Evolutionary conservation across 257 asterid species (phyloP).

Genomic region (Ehretia macrophylla): DNA sequence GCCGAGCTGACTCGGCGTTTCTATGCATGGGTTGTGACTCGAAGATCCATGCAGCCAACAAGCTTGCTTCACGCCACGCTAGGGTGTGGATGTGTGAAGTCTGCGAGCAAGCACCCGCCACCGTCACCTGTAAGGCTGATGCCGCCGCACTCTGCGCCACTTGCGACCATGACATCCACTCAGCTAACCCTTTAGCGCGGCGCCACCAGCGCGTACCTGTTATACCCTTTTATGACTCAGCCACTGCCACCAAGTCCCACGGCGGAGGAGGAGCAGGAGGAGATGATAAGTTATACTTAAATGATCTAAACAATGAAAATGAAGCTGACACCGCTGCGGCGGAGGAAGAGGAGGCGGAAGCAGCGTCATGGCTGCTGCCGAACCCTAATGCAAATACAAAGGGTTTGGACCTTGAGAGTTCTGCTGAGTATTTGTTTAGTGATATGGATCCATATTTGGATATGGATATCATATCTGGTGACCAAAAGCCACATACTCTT

Average conservation of each 20-base stretch:
- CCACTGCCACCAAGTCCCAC: conserved; percentile 18
- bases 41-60: conserved; percentile 69
- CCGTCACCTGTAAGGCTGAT: conserved; percentile 84
- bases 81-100: conserved; percentile 83
- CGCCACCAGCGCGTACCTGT: conserved; percentile 82
- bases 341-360: conserved; percentile 44
- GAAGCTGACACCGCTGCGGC: not conserved
- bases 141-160: conserved; percentile 75
- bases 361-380: conserved; percentile 47
- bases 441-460: conserved; percentile 61
- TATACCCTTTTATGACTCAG: conserved; percentile 61
- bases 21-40: conserved; percentile 66
- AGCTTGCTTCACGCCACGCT: conserved; percentile 74
- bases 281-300: not conserved
- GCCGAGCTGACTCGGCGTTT: conserved; percentile 77
- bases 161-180: conserved; percentile 85
- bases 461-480: conserved; percentile 45
- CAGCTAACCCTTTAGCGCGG: conserved; percentile 81
- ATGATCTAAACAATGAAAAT: conserved; percentile 3
- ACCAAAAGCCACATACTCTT: conserved; percentile 30
- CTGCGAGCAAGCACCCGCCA: conserved; percentile 84
- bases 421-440: conserved; percentile 41
- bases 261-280: not conserved
- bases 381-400: conserved; percentile 22
- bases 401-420: conserved; percentile 27